Conservation (phyloP, 2,329 filamentous ascomycete genomes). For the Nemania abortiva region DNA sequence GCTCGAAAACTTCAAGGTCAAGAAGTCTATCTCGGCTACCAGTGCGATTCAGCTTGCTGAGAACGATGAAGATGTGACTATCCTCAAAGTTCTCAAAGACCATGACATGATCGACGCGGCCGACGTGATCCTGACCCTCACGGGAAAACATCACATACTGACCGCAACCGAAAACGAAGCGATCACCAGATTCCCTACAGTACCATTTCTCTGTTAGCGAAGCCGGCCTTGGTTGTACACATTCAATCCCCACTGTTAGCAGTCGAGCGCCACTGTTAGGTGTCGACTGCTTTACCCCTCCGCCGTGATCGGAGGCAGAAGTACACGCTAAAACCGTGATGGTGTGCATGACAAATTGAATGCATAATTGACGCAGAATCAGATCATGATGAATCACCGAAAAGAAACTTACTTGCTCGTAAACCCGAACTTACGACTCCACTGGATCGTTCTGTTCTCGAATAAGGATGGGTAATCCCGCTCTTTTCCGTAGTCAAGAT, state of each 20-base stretch:
- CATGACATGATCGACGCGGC: background rate
- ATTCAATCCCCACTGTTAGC: background rate
- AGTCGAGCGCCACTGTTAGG: too few species aligned
- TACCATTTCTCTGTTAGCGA: background rate
- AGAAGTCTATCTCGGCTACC: background rate
- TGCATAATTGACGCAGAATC: background rate
- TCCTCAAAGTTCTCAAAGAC: background rate
- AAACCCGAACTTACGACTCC: background rate
- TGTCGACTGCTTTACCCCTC: too few species aligned
- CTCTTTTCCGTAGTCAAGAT: background rate
- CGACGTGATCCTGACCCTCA: background rate
- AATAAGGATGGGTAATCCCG: background rate
- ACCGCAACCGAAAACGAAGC: background rate
- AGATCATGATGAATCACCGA: too few species aligned
- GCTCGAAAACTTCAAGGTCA: background rate
- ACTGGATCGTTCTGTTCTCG: background rate
- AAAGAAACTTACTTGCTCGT: background rate
- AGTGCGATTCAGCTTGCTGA: background rate
- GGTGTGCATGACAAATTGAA: background rate
- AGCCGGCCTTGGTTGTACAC: background rate
- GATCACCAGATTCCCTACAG: background rate
- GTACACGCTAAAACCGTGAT: background rate
- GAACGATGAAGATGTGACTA: background rate
- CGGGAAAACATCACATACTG: background rate
- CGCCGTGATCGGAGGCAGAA: background rate